These are phyloP conservation scores for Metschnikowia kofuensis DNA, from an alignment of 805 yeast genomes.

Conservation along the genomic window DNA sequence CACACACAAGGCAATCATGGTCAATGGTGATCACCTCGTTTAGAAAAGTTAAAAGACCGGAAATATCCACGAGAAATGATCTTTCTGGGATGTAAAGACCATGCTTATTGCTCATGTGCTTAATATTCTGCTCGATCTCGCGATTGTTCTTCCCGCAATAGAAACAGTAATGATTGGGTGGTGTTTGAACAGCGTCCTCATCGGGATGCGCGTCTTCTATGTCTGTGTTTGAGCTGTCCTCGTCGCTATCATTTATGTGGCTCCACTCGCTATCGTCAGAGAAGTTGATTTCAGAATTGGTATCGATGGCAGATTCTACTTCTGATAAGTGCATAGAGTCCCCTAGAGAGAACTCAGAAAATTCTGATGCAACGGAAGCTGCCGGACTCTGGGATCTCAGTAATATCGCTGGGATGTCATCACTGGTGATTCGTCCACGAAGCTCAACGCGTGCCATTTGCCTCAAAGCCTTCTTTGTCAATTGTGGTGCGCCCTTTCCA, in stretches of 20 bases:
- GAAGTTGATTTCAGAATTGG: constrained; percentile 49
- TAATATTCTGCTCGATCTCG: constrained; percentile 51
- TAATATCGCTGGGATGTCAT: constrained; percentile 14
- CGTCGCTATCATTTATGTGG: constrained; percentile 14
- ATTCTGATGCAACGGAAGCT: constrained; percentile 51
- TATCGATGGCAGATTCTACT: constrained; percentile 36
- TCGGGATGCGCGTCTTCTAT: constrained; percentile 31
- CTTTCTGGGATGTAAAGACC: constrained; percentile 47
- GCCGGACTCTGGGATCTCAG: constrained; percentile 49
- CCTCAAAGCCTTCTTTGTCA: constrained; percentile 40
- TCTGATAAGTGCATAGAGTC: constrained; percentile 25
- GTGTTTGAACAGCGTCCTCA: constrained; percentile 29
- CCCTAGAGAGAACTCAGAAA: constrained; percentile 56
- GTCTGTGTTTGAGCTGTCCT: constrained; percentile 21
- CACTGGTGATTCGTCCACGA: constrained; percentile 18
- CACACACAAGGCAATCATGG: constrained; percentile 44
- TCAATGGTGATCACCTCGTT: constrained; percentile 39
- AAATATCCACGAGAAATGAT: constrained; percentile 33
- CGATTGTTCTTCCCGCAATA: constrained; percentile 54
- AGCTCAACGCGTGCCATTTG: constrained; percentile 18
- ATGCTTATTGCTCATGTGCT: constrained; percentile 44
- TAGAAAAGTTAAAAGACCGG: constrained; percentile 37
- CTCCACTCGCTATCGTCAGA: constrained; percentile 21
- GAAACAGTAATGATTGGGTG: constrained; percentile 52
- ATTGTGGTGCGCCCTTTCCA: constrained; percentile 26